These are phyloP conservation scores for Margaritispora aquatica DNA, from an alignment of 495 filamentous ascomycete species.

Conservation along the genomic window DNA sequence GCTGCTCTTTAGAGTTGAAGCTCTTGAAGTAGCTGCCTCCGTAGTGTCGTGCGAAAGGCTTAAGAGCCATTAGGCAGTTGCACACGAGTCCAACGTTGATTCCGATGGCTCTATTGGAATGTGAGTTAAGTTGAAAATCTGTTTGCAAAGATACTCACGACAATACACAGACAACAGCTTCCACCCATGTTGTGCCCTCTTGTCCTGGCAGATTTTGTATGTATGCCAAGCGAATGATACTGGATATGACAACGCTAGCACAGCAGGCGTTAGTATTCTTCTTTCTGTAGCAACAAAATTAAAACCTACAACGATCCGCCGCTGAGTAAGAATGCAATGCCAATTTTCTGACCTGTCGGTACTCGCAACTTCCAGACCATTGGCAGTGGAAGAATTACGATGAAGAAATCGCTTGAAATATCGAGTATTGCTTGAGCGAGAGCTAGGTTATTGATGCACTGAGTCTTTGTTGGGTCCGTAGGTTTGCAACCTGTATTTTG, in stretches of 20 bases:
- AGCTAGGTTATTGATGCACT: neutral
- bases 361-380: no score
- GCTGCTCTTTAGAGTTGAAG: neutral
- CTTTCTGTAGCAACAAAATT: no score
- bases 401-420: neutral
- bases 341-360: no score
- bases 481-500: neutral
- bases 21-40: neutral
- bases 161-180: neutral
- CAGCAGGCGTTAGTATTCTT: neutral
- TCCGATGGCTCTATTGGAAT: neutral
- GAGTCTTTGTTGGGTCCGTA: neutral
- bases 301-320: no score
- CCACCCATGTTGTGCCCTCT: neutral
- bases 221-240: neutral
- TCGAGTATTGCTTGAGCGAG: neutral
- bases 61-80: neutral
- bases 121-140: neutral
- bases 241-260: neutral
- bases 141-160: neutral
- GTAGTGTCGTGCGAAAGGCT: neutral
- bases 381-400: no score
- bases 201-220: constrained; percentile 1
- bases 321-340: no score
- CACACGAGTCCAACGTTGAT: neutral